Evolutionary conservation across 2,329 filamentous ascomycete species (phyloP), one percentile per base, ranked within the genome.

Genomic region (Aschersonia sp.): DNA sequence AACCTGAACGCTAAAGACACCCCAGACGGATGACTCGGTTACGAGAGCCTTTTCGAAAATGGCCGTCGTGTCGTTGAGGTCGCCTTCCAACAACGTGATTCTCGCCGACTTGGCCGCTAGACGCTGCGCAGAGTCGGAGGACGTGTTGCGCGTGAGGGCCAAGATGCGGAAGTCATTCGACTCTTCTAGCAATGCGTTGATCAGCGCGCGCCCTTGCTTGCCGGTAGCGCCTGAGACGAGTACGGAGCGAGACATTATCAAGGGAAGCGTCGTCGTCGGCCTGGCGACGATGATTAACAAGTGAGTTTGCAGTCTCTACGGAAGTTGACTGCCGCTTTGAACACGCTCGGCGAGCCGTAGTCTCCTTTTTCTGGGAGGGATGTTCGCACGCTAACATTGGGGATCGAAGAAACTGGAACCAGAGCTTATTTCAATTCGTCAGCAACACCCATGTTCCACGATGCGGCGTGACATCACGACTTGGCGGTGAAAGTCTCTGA

Each of bases 51-150:
- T 63, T 35, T 61, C 53, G 53, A 82, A 81, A 14, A 81, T 64
- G 44, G 32, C 44, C 9, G 35, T 59, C 0, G 70, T 60, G 40
- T 79, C 63, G 47, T 75, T 65, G 10, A 83, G 62, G 51, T 82
- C 66, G 6, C 79, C 79, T 54, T 79, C 63, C 4, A 83, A 68
- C 1, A 83, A 53, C 30, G 69, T 69, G 53, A 81, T 69, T 10
- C 67, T 66, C 6, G 69, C 55, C 1, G 71, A 69, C 48, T 68
- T 63, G 8, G 62, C 12, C 5, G 31, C 44, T 10, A 45, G 44
- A 12, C 49, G 2, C 61, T 55, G 3, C 80, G 68, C 29, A 83
- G 66, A 40, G 7, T 35, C 12, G 14, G 45, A 46, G 10, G 45
- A 14, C 6, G 37, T 22, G 31, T 46, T 30, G 10, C 45, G 35